Evolutionary conservation across 1,139 yeast species (phyloP).

Genomic region (Arxiozyma bovina): DNA sequence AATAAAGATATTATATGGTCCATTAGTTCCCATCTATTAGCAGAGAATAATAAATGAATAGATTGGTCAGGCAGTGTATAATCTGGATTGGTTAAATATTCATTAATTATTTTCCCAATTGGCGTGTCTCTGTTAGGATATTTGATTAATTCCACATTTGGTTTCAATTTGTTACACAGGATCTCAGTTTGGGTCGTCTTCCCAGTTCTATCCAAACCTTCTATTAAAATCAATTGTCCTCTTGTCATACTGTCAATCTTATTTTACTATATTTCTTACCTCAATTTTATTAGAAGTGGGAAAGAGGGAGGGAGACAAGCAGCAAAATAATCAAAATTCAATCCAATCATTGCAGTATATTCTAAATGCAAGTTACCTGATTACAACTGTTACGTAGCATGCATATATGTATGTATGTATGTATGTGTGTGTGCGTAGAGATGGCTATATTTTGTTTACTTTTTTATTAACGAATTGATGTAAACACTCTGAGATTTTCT

Average conservation of each 20-base stretch:
- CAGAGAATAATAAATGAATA: conserved; percentile 80
- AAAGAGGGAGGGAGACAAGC: not conserved
- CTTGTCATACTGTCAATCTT: conserved; percentile 32
- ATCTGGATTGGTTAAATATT: conserved; percentile 49
- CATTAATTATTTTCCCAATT: conserved; percentile 70
- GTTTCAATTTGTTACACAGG: conserved; percentile 36
- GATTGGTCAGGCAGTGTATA: conserved; percentile 59
- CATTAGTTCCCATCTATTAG: conserved; percentile 86
- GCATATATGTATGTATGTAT: no score
- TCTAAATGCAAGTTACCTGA: not conserved
- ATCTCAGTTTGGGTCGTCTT: conserved; percentile 76
- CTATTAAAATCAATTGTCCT: conserved; percentile 72
- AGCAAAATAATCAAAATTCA: no score
- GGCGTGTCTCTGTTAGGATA: conserved; percentile 83
- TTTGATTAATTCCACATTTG: conserved; percentile 45
- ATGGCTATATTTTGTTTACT: no score
- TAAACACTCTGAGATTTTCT: no score
- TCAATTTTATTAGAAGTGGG: not conserved
- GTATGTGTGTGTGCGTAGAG: no score
- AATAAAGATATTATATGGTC: conserved; percentile 40
- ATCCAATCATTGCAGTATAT: not conserved
- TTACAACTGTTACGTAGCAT: no score
- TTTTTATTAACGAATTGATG: no score
- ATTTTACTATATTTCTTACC: not conserved
- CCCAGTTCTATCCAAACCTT: conserved; percentile 93